Evolutionary conservation across 1,139 yeast genomes (phyloP).

Genomic region (Yamadazyma oceani): DNA sequence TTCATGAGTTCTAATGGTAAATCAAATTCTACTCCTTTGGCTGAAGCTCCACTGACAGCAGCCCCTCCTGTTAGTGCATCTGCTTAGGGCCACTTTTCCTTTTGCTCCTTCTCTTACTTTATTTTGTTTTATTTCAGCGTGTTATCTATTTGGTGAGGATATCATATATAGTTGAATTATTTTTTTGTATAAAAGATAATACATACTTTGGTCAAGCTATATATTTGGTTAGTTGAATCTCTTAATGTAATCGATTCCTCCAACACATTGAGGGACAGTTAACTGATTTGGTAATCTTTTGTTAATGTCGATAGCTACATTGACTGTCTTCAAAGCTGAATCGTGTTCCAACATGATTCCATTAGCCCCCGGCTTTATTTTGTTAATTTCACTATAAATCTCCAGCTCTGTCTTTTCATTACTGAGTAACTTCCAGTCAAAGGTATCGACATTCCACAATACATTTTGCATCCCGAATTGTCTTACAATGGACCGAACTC

Average conservation of each 20-base stretch:
- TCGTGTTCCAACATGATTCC: slow-evolving; percentile 89
- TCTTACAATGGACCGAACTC: slow-evolving; percentile 75
- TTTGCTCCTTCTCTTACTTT: not conserved
- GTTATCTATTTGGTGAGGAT: not conserved
- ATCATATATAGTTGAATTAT: not conserved
- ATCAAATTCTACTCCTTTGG: slow-evolving; percentile 11
- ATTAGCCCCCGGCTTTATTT: slow-evolving; percentile 45
- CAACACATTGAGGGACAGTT: slow-evolving; percentile 84
- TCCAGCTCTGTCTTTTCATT: slow-evolving; percentile 44
- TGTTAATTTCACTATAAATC: slow-evolving; percentile 53
- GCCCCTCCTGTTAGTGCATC: slow-evolving; percentile 21
- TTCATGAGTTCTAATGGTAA: slow-evolving; percentile 7
- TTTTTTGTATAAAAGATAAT: not conserved
- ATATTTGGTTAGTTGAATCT: slow-evolving; percentile 17
- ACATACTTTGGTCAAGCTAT: not conserved
- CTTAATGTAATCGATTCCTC: slow-evolving; percentile 53
- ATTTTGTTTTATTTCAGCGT: not conserved
- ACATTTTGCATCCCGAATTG: slow-evolving; percentile 88
- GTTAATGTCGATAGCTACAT: slow-evolving; percentile 60
- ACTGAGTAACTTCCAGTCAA: slow-evolving; percentile 77
- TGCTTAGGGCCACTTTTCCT: slow-evolving; percentile 10
- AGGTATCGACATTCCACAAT: slow-evolving; percentile 88
- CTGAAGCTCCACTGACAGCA: slow-evolving; percentile 14
- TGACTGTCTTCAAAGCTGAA: slow-evolving; percentile 63
- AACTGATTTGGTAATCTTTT: slow-evolving; percentile 50